phyloP scores from a whole-genome alignment of 106 monocot genomes.

The Narthecium ossifragum region DNA sequence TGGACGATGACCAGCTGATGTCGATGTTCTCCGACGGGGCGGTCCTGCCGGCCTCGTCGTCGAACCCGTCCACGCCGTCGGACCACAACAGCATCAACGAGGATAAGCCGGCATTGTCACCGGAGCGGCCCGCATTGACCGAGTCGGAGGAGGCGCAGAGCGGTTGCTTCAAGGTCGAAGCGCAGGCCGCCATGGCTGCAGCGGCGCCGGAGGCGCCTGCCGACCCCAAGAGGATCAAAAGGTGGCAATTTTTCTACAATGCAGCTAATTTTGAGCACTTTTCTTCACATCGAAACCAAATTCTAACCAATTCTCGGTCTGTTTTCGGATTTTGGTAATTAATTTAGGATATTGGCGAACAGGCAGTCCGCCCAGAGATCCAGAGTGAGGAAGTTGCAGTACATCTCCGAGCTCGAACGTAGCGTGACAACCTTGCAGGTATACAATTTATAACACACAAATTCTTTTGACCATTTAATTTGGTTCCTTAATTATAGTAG shows the following conservation, averaged over 20 bases:
- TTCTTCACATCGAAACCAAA: background rate
- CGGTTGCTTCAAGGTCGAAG: constrained; percentile 11
- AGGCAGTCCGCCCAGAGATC: constrained; percentile 85
- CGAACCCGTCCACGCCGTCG: background rate
- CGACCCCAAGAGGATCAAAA: constrained; percentile 84
- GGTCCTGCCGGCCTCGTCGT: constrained; percentile 18
- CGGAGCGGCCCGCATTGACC: constrained; percentile 4
- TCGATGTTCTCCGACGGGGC: constrained; percentile 78
- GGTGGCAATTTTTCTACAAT: constrained; percentile 19
- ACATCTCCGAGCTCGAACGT: constrained; percentile 77
- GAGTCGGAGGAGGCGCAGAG: constrained; percentile 48
- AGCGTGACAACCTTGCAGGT: constrained; percentile 72
- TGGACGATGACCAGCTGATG: constrained; percentile 82
- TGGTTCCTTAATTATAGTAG: background rate
- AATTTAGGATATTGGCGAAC: constrained; percentile 64
- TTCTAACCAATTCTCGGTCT: background rate
- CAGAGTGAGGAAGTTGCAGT: constrained; percentile 72
- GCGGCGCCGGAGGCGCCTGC: constrained; percentile 1
- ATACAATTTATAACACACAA: no score
- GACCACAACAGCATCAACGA: constrained; percentile 41
- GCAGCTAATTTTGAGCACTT: background rate
- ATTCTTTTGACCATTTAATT: background rate
- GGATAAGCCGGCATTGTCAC: constrained; percentile 17
- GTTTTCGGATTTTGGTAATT: background rate
- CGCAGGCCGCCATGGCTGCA: background rate